Percentiles rank a stretch among this genome's conserved stretches.
Conservation (phyloP, 2,329 filamentous ascomycete genomes). For the Emergomyces pasteurianus region DNA sequence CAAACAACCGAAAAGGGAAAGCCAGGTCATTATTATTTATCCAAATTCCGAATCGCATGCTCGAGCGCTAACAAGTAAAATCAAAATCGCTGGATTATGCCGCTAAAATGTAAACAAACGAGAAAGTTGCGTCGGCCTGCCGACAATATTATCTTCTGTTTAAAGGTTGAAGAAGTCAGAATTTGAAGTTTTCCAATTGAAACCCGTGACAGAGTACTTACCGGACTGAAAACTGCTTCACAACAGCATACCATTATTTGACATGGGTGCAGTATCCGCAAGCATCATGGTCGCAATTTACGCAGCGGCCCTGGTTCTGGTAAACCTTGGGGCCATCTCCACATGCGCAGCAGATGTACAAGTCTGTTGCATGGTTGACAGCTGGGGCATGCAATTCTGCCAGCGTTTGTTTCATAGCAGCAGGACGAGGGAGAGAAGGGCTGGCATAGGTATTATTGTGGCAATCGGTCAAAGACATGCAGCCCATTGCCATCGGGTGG, state of each 20-base stretch:
- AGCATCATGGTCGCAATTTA: slow-evolving; percentile 21
- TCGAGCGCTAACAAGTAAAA: neutral
- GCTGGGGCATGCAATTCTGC: neutral
- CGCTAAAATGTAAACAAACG: neutral
- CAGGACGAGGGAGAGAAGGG: neutral
- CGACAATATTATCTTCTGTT: neutral
- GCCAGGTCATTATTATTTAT: neutral
- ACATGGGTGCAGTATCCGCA: slow-evolving; percentile 21
- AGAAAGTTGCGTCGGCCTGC: neutral
- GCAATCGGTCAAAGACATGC: neutral
- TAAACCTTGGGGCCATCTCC: slow-evolving; percentile 29
- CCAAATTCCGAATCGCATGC: neutral
- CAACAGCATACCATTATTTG: slow-evolving; percentile 13
- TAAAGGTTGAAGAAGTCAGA: neutral
- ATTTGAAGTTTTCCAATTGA: neutral
- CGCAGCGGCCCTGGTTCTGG: slow-evolving; percentile 21
- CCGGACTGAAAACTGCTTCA: neutral
- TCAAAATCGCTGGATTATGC: neutral
- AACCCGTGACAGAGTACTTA: neutral
- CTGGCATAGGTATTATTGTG: neutral
- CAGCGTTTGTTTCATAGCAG: neutral
- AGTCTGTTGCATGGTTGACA: slow-evolving; percentile 12
- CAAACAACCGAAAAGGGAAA: neutral
- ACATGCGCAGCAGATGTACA: slow-evolving; percentile 30
- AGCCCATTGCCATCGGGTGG: neutral